phyloP scores from a whole-genome alignment of 306 rosid species.

The Quercus dentata region DNA sequence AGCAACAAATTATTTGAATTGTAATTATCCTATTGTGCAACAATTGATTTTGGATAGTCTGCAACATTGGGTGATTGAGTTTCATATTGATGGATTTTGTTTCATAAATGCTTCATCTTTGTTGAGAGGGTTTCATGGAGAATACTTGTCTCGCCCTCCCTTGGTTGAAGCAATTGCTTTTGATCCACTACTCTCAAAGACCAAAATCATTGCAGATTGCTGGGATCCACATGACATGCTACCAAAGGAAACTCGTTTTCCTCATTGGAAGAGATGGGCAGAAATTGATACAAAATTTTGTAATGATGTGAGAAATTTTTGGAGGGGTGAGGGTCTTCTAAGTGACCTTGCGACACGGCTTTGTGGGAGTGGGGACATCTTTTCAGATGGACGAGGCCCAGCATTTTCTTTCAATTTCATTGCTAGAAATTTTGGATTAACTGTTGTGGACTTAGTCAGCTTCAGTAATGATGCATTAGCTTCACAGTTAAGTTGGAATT shows the following conservation, averaged over 20 bases:
- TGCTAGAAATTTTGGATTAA: conserved; percentile 62
- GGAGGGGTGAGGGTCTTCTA: conserved; percentile 66
- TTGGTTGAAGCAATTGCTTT: conserved; percentile 80
- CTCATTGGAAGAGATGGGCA: conserved; percentile 99
- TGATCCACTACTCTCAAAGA: conserved; percentile 73
- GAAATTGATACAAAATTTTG: conserved; percentile 69
- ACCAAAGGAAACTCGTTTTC: conserved; percentile 52
- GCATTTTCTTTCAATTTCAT: conserved; percentile 73
- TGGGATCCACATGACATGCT: conserved; percentile 62
- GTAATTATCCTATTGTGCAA: conserved; percentile 79
- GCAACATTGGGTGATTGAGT: conserved; percentile 81
- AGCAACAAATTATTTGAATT: conserved; percentile 48
- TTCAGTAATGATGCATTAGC: conserved; percentile 48
- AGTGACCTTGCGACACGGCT: conserved; percentile 88
- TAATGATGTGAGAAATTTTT: conserved; percentile 57
- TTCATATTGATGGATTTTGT: conserved; percentile 89
- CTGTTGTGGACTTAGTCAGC: conserved; percentile 90
- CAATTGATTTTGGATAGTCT: conserved; percentile 78
- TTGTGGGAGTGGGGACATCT: conserved; percentile 84
- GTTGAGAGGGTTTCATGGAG: conserved; percentile 62
- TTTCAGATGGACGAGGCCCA: conserved; percentile 79
- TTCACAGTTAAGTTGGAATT: conserved; percentile 78
- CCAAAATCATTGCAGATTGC: conserved; percentile 77
- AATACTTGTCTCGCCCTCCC: conserved; percentile 74
- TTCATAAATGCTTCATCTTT: conserved; percentile 77